Percentiles rank a stretch among this genome's conserved stretches.
These are phyloP conservation scores for Termitomyces bulborhizus DNA, from an alignment of 768 basidiomycete species.

Conservation along the genomic window DNA sequence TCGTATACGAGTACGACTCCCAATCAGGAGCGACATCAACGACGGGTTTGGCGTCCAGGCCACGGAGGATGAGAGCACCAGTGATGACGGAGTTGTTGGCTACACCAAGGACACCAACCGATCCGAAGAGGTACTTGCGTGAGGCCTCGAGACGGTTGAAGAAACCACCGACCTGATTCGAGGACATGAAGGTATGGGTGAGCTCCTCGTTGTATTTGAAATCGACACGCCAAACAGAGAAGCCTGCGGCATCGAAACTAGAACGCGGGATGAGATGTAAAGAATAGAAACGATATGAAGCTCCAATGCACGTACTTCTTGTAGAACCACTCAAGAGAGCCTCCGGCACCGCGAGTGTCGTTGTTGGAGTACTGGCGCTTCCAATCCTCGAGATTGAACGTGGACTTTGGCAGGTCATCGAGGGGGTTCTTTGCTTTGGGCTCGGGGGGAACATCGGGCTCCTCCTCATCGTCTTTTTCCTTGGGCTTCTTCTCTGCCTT, in stretches of 20 bases:
- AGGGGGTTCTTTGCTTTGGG: slow-evolving; percentile 95
- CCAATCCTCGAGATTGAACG: slow-evolving; percentile 92
- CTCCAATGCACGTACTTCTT: slow-evolving; percentile 65
- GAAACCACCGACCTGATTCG: slow-evolving; percentile 91
- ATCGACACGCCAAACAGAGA: slow-evolving; percentile 87
- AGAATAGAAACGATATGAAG: no score
- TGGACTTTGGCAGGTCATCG: slow-evolving; percentile 82
- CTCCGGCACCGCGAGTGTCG: slow-evolving; percentile 82
- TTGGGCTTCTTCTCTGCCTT: slow-evolving; percentile 63
- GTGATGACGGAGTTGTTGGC: slow-evolving; percentile 73
- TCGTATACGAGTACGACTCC: slow-evolving; percentile 81
- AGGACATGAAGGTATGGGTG: slow-evolving; percentile 89
- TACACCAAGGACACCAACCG: slow-evolving; percentile 83
- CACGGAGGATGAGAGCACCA: slow-evolving; percentile 80
- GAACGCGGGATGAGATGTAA: background rate
- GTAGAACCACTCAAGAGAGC: slow-evolving; percentile 95
- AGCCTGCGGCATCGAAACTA: slow-evolving; percentile 86
- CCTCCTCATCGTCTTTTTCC: slow-evolving; percentile 67
- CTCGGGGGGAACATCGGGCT: slow-evolving; percentile 66
- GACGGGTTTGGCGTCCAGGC: slow-evolving; percentile 63
- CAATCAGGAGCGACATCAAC: slow-evolving; percentile 84
- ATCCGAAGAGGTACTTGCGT: slow-evolving; percentile 94
- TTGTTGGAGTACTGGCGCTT: slow-evolving; percentile 97
- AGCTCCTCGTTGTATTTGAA: slow-evolving; percentile 98
- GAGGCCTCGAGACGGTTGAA: slow-evolving; percentile 98